Base-by-base conservation (phyloP, 768 basidiomycete species). In the Pilatotrama ljubarskyi region DNA sequence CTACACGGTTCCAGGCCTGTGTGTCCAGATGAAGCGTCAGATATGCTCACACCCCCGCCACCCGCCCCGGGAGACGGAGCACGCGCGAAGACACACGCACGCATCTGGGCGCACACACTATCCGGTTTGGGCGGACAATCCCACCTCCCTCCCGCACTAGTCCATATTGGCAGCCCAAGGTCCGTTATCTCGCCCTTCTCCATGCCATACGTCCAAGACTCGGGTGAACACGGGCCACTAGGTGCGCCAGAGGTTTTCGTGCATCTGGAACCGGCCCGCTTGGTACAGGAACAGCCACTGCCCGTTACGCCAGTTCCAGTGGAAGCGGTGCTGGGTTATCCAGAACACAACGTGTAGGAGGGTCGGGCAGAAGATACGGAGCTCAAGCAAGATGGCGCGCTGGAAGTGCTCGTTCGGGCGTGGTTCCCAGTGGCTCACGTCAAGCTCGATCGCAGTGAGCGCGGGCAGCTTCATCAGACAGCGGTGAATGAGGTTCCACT, bases 321-420 rank as follows among this genome's bases (percentile, higher is more conserved):
- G 46, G 37, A 66, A 56, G 37, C 70, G 68, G 35, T 65, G 64
- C 22, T 56, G 49, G 8, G 46, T 55, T 15, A 70, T 36, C 75
- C 77, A 75, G 66, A 80, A 66, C 44, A 71, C 69, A 55, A 79
- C 58, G 18, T 60, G 66, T 42, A 68, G 73, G 26, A 80, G 65
- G 25, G 65, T 69, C 5, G 77, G 73, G 41, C 73, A 69, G 66
- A 74, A 80, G 37, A 71, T 72, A 38, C 71, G 75, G 26, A 78
- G 65, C 60, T 80, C 79, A 25, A 74, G 69, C 51, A 73, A 70
- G 63, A 80, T 66, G 62, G 68, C 64, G 58, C 76, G 76, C 59
- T 78, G 76, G 17, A 66, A 51, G 20, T 61, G 43, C 37, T 70
- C 70, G 40, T 68, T 65, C 11, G 76, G 67, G 9, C 65, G 66